Base-by-base conservation (phyloP, 371 early-diverging fungal species). In the Actinomortierella ambigua region DNA sequence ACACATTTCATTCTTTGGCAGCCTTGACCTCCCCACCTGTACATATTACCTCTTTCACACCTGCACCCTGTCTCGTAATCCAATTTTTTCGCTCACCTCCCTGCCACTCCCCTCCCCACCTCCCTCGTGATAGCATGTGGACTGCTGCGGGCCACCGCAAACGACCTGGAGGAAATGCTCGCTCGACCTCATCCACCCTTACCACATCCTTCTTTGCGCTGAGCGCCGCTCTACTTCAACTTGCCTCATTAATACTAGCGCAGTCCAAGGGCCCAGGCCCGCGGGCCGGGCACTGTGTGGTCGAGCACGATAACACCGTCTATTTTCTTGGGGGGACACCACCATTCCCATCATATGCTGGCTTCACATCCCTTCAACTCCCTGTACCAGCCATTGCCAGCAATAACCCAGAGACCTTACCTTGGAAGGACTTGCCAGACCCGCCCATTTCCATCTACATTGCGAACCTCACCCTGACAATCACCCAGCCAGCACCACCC, bases 251-350 rank as follows among this genome's bases (percentile, higher is more conserved):
- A 11, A 34, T 34, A 34, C 34, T 34, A 34, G 73, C 73, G 9
- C 73, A 71, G 49, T 70, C 71, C 17, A 71, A 57, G 24, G 73
- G 67, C 5, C 66, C 73, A 3, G 73, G 66, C 1, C 73, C 73
- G 13, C 55, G 73, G 15, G 73, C 73, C 9, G 73, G 59, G 1
- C 73, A 71, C 43, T 71, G 73, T 29, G 54, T 73, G 3, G 67
- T 73, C 14, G 73, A 73, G 42, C 73, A 66, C 41, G 55, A n/a
- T 18, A 66, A 66, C 44, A 47, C 53, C 5, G 46, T 66, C 29
- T 73, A 73, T 22, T 50, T 73, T 34, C 48, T 73, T 3, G 73
- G 67, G n/a, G 73, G 73, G 56, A 66, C 73, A 9, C 63, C 73
- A 2, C 67, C 64, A 1, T n/a, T 42, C 11, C 63, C 73, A 11